phyloP scores from a whole-genome alignment of 306 rosid species.

The Inga leiocalycina region DNA sequence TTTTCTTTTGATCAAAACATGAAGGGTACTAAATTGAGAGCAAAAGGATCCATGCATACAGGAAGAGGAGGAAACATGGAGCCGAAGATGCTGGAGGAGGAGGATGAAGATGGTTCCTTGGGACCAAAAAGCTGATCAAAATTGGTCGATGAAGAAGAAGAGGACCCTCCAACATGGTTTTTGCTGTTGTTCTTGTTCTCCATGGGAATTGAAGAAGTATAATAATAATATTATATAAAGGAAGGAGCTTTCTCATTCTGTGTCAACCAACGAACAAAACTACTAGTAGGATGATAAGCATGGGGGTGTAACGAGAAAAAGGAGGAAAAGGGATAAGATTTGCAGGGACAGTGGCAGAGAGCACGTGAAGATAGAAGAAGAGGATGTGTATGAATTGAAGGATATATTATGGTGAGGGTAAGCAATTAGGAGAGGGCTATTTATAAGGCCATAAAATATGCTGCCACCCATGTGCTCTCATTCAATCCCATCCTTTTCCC shows the following conservation, averaged over 20 bases:
- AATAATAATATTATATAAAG: background rate
- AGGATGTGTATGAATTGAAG: constrained; percentile 21
- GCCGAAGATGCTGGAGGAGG: constrained; percentile 55
- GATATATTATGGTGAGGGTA: background rate
- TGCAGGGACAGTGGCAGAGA: constrained; percentile 29
- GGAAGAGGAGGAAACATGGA: constrained; percentile 72
- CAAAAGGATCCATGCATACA: constrained; percentile 44
- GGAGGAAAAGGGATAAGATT: constrained; percentile 43
- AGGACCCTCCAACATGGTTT: constrained; percentile 46
- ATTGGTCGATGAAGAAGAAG: constrained; percentile 51
- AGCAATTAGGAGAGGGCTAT: constrained; percentile 20
- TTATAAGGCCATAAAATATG: constrained; percentile 48
- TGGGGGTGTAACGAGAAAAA: constrained; percentile 32
- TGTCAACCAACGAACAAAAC: constrained; percentile 49
- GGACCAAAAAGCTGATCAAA: constrained; percentile 85
- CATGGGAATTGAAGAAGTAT: background rate
- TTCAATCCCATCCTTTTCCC: constrained; percentile 8
- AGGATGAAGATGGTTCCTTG: constrained; percentile 48
- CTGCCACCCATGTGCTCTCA: constrained; percentile 44
- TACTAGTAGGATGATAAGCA: constrained; percentile 39
- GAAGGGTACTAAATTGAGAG: background rate
- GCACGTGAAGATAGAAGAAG: constrained; percentile 47
- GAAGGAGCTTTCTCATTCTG: background rate
- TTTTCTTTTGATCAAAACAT: background rate
- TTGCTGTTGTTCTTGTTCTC: constrained; percentile 40